phyloP scores from a whole-genome alignment of 352 stramenopile species.

The Saprolegnia diclina region DNA sequence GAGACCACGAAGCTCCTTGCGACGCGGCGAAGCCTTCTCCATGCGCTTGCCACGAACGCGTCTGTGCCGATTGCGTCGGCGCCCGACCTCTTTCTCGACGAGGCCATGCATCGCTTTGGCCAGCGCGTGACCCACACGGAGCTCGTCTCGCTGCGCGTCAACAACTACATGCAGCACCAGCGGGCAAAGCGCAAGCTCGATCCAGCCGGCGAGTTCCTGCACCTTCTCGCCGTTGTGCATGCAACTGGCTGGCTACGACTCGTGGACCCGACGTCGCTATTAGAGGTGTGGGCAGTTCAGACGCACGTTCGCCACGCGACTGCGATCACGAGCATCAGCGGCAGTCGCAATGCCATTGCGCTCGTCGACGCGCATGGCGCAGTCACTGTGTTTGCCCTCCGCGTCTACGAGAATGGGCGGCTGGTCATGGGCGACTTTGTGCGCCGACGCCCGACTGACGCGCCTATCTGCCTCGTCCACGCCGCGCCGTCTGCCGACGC shows the following conservation, averaged over 20 bases:
- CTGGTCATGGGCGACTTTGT: slow-evolving; percentile 9
- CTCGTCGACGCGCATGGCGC: neutral
- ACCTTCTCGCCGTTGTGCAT: neutral
- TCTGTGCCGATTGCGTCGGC: neutral
- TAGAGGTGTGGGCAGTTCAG: neutral
- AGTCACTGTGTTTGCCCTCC: slow-evolving; percentile 9
- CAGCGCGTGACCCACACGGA: neutral
- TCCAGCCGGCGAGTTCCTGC: neutral
- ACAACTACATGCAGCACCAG: slow-evolving; percentile 8
- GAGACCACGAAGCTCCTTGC: neutral
- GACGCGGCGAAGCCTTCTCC: neutral
- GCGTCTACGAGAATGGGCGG: slow-evolving; percentile 12
- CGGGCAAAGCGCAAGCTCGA: slow-evolving; percentile 1
- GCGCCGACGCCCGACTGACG: neutral
- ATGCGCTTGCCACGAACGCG: neutral
- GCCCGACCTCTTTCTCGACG: neutral
- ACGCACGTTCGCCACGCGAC: neutral
- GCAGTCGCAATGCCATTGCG: slow-evolving; percentile 2
- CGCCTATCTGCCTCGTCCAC: neutral
- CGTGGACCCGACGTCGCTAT: neutral
- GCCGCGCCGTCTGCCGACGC: neutral
- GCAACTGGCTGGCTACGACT: neutral
- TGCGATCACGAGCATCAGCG: neutral
- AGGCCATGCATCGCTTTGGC: neutral
- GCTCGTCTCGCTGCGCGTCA: neutral